phyloP scores from a whole-genome alignment of 1,284 basidiomycete genomes.

The Cryptococcus jaspeensis region DNA sequence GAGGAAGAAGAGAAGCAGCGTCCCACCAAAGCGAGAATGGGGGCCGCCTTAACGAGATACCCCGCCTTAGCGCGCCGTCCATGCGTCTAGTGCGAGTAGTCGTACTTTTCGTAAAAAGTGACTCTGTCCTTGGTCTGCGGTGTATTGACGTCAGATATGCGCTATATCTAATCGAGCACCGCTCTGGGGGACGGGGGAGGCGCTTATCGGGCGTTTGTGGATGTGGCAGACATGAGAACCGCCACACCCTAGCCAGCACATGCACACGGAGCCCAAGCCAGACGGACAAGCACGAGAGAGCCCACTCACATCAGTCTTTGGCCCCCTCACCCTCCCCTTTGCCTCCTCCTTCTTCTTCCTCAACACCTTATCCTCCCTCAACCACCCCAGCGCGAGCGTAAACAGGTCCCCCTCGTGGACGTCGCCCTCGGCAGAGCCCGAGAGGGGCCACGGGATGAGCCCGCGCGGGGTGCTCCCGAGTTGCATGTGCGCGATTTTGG shows the following conservation, averaged over 20 bases:
- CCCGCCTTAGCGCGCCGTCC: background rate
- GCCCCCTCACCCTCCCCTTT: constrained; percentile 65
- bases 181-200: background rate
- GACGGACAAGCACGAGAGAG: background rate
- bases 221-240: no score
- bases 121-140: constrained; percentile 68
- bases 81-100: constrained; percentile 43
- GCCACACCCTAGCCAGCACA: no score
- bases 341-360: constrained; percentile 60
- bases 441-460: constrained; percentile 65
- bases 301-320: constrained; percentile 60
- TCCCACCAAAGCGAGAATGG: no score
- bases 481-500: constrained; percentile 84
- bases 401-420: constrained; percentile 59
- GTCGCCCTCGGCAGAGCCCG: background rate
- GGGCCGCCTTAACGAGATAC: no score
- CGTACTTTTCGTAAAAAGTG: constrained; percentile 82
- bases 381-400: constrained; percentile 74
- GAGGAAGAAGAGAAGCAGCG: background rate
- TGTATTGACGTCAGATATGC: constrained; percentile 8
- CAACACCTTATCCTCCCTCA: constrained; percentile 73
- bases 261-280: no score
- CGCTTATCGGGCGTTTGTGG: no score
- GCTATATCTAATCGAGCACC: background rate
- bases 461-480: constrained; percentile 65